phyloP scores from a whole-genome alignment of 225 moss, liverwort and hornwort genomes.

The Polytrichum formosum region DNA sequence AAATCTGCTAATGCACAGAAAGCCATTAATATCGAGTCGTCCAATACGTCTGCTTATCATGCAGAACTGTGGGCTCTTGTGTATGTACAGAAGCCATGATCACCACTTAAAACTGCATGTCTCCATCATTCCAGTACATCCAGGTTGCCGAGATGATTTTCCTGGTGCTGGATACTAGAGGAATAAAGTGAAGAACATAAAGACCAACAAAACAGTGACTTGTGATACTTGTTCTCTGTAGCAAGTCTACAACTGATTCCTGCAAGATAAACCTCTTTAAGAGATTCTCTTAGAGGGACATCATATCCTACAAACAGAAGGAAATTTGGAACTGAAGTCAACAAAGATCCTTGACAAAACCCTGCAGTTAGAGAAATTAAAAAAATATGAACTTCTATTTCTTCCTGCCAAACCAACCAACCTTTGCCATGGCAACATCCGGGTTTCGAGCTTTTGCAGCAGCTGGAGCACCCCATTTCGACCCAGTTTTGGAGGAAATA shows the following conservation, averaged over 20 bases:
- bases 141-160: not conserved
- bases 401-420: slow-evolving; percentile 58
- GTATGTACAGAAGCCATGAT: slow-evolving; percentile 1
- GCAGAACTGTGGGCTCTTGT: not conserved
- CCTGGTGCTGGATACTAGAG: not conserved
- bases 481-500: slow-evolving; percentile 44
- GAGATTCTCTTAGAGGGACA: not conserved
- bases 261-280: not conserved
- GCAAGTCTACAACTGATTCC: not conserved
- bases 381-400: slow-evolving; percentile 24
- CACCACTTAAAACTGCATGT: not conserved
- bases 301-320: too few relatives aligned
- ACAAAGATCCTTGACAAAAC: not conserved
- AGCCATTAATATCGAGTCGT: not conserved
- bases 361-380: not conserved
- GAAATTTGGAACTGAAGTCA: not conserved
- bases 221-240: not conserved
- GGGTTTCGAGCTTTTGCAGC: slow-evolving; percentile 50
- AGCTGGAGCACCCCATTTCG: slow-evolving; percentile 42
- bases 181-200: not conserved
- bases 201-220: not conserved
- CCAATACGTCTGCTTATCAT: not conserved
- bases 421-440: slow-evolving; percentile 44
- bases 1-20: not conserved
- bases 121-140: not conserved